A percentile compares a stretch with the other conserved stretches of the same genome.
These are phyloP conservation scores for Vigna mungo DNA, from an alignment of 306 rosid genomes.

Conservation along the genomic window DNA sequence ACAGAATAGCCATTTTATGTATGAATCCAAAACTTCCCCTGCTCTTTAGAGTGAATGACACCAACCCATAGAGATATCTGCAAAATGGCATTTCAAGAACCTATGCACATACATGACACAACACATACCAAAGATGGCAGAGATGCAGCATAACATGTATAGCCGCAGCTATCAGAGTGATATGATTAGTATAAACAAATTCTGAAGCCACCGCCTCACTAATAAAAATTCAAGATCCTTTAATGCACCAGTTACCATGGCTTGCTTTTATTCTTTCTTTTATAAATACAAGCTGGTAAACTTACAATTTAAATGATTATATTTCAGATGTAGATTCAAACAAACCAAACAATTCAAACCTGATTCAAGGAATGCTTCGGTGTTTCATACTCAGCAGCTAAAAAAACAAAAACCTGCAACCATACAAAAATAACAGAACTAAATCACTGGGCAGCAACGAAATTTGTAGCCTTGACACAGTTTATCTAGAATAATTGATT, in stretches of 20 bases:
- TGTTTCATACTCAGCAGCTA: conserved; percentile 95
- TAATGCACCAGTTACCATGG: conserved; percentile 17
- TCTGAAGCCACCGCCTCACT: not conserved
- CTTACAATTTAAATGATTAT: not conserved
- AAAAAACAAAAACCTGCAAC: conserved; percentile 86
- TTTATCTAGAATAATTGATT: not conserved
- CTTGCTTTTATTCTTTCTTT: conserved; percentile 1
- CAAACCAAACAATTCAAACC: conserved; percentile 51
- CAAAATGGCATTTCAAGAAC: conserved; percentile 34
- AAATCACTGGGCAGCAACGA: conserved; percentile 29
- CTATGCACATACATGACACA: conserved; percentile 16
- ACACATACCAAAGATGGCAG: conserved; percentile 10
- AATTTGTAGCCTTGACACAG: conserved; percentile 23
- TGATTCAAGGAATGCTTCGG: conserved; percentile 85
- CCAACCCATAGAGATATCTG: conserved; percentile 97
- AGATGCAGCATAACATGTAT: conserved; percentile 28
- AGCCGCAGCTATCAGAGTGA: conserved; percentile 24
- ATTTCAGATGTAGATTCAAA: conserved; percentile 24
- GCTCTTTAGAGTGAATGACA: conserved; percentile 81
- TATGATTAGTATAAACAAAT: conserved; percentile 28
- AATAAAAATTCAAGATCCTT: conserved; percentile 20
- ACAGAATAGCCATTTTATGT: conserved; percentile 59
- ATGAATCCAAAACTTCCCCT: conserved; percentile 77
- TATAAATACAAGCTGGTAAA: conserved; percentile 10
- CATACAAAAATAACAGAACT: conserved; percentile 36